Conservation (phyloP, 768 basidiomycete genomes). For the Podaxis carcinomalis region DNA sequence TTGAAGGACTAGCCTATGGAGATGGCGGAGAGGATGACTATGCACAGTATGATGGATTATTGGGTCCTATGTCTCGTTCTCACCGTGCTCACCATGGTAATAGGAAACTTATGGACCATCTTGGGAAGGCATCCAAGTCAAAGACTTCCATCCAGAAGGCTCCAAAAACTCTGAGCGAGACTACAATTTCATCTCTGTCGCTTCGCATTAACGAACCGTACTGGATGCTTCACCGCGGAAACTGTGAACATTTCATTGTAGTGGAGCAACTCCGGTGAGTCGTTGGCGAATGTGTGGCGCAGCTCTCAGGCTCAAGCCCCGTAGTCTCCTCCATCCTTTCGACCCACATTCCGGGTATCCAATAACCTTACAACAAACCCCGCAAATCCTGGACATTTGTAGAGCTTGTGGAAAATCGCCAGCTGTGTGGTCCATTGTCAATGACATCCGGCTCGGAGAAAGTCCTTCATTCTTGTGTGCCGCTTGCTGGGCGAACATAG, state of each 20-base stretch:
- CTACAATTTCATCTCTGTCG: constrained; percentile 47
- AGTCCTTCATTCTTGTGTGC: constrained; percentile 72
- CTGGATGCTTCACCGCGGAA: constrained; percentile 76
- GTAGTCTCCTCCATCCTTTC: constrained; percentile 53
- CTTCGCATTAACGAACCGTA: constrained; percentile 74
- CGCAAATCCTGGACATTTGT: constrained; percentile 57
- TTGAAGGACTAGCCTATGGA: constrained; percentile 59
- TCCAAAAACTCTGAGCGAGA: constrained; percentile 40
- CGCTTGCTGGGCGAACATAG: constrained; percentile 73
- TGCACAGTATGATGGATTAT: constrained; percentile 34
- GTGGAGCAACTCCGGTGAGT: constrained; percentile 65
- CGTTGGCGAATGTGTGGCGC: background rate
- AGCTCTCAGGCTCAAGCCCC: constrained; percentile 6
- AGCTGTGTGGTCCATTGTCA: constrained; percentile 61
- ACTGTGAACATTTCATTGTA: constrained; percentile 77
- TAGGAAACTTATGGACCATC: constrained; percentile 45
- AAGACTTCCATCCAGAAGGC: constrained; percentile 30
- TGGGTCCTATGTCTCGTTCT: background rate
- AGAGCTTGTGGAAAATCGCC: constrained; percentile 69
- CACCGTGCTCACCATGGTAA: background rate
- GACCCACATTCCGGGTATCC: constrained; percentile 64
- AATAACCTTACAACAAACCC: constrained; percentile 60
- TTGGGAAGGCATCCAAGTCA: constrained; percentile 26
- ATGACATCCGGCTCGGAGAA: constrained; percentile 73
- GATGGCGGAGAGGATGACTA: constrained; percentile 54